phyloP scores from a whole-genome alignment of 2,329 filamentous ascomycete genomes.

The Arthrobotrys sphaeroides region DNA sequence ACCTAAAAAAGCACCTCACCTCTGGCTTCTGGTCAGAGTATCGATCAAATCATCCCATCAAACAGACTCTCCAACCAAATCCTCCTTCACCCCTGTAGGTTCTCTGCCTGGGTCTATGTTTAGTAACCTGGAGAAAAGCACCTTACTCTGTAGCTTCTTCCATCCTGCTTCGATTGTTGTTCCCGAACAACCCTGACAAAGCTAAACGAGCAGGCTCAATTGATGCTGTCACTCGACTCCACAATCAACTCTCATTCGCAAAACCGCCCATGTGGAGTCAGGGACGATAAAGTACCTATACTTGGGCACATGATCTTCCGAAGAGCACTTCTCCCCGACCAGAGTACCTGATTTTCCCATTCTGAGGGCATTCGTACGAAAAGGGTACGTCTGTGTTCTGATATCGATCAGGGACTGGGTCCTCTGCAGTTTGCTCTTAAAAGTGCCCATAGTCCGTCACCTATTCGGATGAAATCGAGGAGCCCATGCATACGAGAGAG shows the following conservation, averaged over 20 bases:
- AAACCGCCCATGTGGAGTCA: conserved; percentile 35
- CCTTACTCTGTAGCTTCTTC: conserved; percentile 49
- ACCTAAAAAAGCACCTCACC: conserved; percentile 21
- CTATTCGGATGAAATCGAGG: conserved; percentile 52
- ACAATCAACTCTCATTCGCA: conserved; percentile 26
- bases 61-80: conserved; percentile 3
- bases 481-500: conserved; percentile 52
- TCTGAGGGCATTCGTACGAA: conserved; percentile 39
- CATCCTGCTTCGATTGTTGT: conserved; percentile 50
- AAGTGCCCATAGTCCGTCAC: background rate
- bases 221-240: conserved; percentile 49
- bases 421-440: background rate
- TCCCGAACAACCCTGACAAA: conserved; percentile 43
- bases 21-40: conserved; percentile 13
- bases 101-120: conserved; percentile 41
- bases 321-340: background rate
- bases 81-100: conserved; percentile 19
- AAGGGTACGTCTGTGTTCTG: background rate
- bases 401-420: conserved; percentile 19
- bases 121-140: conserved; percentile 42
- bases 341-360: conserved; percentile 17
- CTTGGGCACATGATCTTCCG: conserved; percentile 27
- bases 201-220: conserved; percentile 50
- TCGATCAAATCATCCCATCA: conserved; percentile 44
- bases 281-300: conserved; percentile 44